Percentiles rank a stretch among this genome's conserved stretches.
These are phyloP conservation scores for Cladophialophora exuberans DNA, from an alignment of 2,329 filamentous ascomycete species.

Conservation along the genomic window DNA sequence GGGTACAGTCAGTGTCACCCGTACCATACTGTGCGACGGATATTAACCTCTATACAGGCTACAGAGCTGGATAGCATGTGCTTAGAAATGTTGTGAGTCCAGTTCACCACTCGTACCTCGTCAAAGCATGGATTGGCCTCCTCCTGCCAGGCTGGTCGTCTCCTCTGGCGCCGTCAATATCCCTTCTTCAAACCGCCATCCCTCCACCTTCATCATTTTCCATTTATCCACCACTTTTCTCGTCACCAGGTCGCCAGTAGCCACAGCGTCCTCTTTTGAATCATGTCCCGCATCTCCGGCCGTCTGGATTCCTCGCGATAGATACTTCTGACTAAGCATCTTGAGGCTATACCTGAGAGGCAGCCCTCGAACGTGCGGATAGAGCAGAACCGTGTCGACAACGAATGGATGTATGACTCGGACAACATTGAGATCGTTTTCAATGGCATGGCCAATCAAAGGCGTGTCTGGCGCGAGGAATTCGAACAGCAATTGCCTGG, in stretches of 20 bases:
- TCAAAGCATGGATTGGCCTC: conserved; percentile 9
- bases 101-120: background rate
- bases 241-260: conserved; percentile 83
- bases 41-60: too few species aligned
- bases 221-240: conserved; percentile 72
- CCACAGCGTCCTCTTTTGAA: conserved; percentile 85
- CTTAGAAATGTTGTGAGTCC: background rate
- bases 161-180: conserved; percentile 39
- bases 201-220: conserved; percentile 65
- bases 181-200: conserved; percentile 66
- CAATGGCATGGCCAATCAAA: conserved; percentile 88
- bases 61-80: too few species aligned
- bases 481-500: conserved; percentile 76
- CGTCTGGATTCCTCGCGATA: conserved; percentile 79
- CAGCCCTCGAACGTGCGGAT: conserved; percentile 74
- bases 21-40: too few species aligned
- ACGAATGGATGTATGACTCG: conserved; percentile 83
- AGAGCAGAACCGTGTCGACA: conserved; percentile 84
- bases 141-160: background rate
- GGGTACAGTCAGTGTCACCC: too few species aligned
- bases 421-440: conserved; percentile 88
- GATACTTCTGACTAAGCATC: conserved; percentile 67
- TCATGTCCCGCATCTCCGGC: conserved; percentile 75
- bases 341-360: conserved; percentile 81
- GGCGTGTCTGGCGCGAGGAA: conserved; percentile 77